phyloP scores from a whole-genome alignment of 2,329 filamentous ascomycete species.

The Calonectria pteridis region DNA sequence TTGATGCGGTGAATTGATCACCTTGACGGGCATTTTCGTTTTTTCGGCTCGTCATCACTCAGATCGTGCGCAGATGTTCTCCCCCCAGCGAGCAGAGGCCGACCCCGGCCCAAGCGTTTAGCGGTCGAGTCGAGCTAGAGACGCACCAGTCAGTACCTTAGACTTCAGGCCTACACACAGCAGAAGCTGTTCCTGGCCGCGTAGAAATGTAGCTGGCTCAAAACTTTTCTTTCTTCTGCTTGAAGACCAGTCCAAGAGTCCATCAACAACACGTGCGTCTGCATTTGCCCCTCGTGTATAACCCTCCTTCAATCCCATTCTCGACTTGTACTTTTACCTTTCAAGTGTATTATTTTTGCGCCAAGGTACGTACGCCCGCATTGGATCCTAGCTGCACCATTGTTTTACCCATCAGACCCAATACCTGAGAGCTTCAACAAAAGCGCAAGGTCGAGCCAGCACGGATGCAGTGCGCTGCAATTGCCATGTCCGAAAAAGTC shows the following conservation, averaged over 20 bases:
- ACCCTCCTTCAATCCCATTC: slow-evolving; percentile 31
- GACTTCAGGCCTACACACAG: slow-evolving; percentile 49
- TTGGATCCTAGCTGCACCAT: slow-evolving; percentile 27
- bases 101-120: slow-evolving; percentile 16
- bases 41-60: background rate
- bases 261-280: slow-evolving; percentile 39
- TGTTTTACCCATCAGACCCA: slow-evolving; percentile 32
- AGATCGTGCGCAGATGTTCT: background rate
- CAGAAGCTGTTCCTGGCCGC: slow-evolving; percentile 25
- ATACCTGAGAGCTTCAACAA: slow-evolving; percentile 24
- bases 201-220: slow-evolving; percentile 38
- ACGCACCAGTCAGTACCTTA: slow-evolving; percentile 45
- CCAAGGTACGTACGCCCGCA: slow-evolving; percentile 40
- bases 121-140: slow-evolving; percentile 2
- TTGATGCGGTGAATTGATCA: background rate
- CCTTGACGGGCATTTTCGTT: background rate
- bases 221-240: slow-evolving; percentile 48
- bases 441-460: slow-evolving; percentile 22
- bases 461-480: slow-evolving; percentile 10
- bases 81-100: background rate
- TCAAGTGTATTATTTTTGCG: slow-evolving; percentile 37
- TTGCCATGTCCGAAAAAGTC: slow-evolving; percentile 37
- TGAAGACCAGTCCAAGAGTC: slow-evolving; percentile 42
- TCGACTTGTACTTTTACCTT: slow-evolving; percentile 31
- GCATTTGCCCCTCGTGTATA: slow-evolving; percentile 31